These are phyloP conservation scores for Penicillium sp. DNA, from an alignment of 2,329 filamentous ascomycete species.

Conservation along the genomic window DNA sequence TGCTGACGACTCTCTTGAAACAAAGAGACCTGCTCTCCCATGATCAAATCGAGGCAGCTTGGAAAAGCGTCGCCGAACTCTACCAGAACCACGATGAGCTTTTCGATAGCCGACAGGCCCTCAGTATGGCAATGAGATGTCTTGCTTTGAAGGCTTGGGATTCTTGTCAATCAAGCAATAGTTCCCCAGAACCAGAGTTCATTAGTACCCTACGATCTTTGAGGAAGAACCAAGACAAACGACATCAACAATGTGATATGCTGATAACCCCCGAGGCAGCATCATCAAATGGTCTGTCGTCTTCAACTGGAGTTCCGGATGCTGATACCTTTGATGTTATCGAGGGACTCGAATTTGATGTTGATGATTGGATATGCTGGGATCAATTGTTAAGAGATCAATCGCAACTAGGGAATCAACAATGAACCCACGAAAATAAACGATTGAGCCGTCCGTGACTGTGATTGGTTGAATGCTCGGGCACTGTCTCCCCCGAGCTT, in stretches of 20 bases:
- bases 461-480: slow-evolving; percentile 26
- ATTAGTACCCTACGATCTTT: slow-evolving; percentile 9
- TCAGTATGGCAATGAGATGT: slow-evolving; percentile 38
- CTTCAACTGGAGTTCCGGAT: not conserved
- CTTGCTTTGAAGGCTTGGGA: slow-evolving; percentile 46
- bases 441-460: not conserved
- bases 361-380: slow-evolving; percentile 26
- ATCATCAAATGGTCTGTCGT: not conserved
- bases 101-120: slow-evolving; percentile 33
- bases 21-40: slow-evolving; percentile 25
- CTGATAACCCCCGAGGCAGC: not conserved
- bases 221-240: not conserved
- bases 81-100: slow-evolving; percentile 33
- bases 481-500: not conserved
- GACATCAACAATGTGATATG: slow-evolving; percentile 1
- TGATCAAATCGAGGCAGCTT: slow-evolving; percentile 15
- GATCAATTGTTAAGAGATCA: slow-evolving; percentile 23
- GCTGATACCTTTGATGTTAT: slow-evolving; percentile 9
- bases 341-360: slow-evolving; percentile 15
- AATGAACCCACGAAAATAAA: not conserved
- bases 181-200: slow-evolving; percentile 12
- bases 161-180: slow-evolving; percentile 3
- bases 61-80: slow-evolving; percentile 16
- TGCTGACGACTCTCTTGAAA: slow-evolving; percentile 37
- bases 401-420: slow-evolving; percentile 1